Evolutionary conservation across 805 yeast genomes (phyloP).

Genomic region (Suhomyces sp.): DNA sequence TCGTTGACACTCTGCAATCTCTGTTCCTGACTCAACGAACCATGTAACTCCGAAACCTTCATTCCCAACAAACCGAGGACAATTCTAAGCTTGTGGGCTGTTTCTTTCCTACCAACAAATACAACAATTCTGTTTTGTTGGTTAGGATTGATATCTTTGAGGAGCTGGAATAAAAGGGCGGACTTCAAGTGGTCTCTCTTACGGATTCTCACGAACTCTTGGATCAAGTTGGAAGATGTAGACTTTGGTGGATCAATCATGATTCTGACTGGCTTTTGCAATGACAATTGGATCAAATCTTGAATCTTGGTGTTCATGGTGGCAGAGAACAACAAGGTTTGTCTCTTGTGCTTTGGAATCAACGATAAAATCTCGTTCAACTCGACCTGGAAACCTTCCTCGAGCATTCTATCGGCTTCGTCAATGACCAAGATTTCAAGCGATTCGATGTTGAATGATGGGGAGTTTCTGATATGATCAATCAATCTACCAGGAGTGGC

Average conservation of each 20-base stretch:
- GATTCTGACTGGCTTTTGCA: constrained; percentile 86
- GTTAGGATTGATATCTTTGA: constrained; percentile 61
- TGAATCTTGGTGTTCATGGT: constrained; percentile 95
- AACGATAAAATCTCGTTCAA: constrained; percentile 83
- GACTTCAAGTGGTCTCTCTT: constrained; percentile 83
- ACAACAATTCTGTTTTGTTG: constrained; percentile 76
- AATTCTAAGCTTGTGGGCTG: constrained; percentile 83
- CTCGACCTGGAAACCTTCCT: constrained; percentile 97
- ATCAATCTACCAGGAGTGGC: constrained; percentile 99
- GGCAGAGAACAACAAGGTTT: constrained; percentile 92
- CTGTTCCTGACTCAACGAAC: constrained; percentile 86
- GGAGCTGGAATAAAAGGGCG: constrained; percentile 70
- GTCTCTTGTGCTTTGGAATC: constrained; percentile 82
- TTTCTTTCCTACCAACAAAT: constrained; percentile 87
- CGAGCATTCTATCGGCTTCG: constrained; percentile 99
- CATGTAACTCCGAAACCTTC: constrained; percentile 78
- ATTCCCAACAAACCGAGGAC: constrained; percentile 70
- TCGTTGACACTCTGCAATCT: constrained; percentile 80
- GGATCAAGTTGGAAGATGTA: constrained; percentile 85
- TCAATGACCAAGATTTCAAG: constrained; percentile 92
- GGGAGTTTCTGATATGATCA: constrained; percentile 94
- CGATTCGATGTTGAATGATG: constrained; percentile 84
- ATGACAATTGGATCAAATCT: constrained; percentile 79
- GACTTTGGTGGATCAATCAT: constrained; percentile 97
- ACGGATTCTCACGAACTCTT: constrained; percentile 93